phyloP scores from a whole-genome alignment of 2,329 filamentous ascomycete species.

The Didymella segeticola region DNA sequence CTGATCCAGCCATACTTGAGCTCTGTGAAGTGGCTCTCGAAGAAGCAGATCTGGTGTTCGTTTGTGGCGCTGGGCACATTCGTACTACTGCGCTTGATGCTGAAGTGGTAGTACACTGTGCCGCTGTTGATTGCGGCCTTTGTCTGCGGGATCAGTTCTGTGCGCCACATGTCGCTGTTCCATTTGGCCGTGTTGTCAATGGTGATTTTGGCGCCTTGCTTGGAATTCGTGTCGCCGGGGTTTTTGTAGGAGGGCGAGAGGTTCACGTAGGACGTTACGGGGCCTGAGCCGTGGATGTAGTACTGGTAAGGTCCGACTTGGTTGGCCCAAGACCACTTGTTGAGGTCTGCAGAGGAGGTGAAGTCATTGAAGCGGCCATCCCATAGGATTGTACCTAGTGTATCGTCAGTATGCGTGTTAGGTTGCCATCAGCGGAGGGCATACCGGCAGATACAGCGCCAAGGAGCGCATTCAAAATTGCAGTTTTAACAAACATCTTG shows the following conservation, averaged over 20 bases:
- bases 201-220: slow-evolving; percentile 72
- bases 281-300: slow-evolving; percentile 72
- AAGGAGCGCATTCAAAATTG: slow-evolving; percentile 38
- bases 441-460: slow-evolving; percentile 44
- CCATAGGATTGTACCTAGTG: slow-evolving; percentile 62
- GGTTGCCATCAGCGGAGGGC: background rate
- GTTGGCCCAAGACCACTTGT: slow-evolving; percentile 71
- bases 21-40: slow-evolving; percentile 77
- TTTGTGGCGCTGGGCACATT: slow-evolving; percentile 68
- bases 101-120: slow-evolving; percentile 76
- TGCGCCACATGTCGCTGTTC: slow-evolving; percentile 78
- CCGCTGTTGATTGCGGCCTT: slow-evolving; percentile 69
- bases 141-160: slow-evolving; percentile 76
- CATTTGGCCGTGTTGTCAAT: slow-evolving; percentile 70
- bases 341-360: slow-evolving; percentile 60
- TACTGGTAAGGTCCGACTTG: slow-evolving; percentile 75
- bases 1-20: slow-evolving; percentile 71
- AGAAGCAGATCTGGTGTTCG: slow-evolving; percentile 72
- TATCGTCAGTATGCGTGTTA: background rate
- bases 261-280: slow-evolving; percentile 66
- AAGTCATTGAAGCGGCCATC: slow-evolving; percentile 71
- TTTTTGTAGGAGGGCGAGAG: slow-evolving; percentile 69
- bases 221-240: slow-evolving; percentile 66
- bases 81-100: slow-evolving; percentile 63
- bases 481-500: slow-evolving; percentile 42